Conservation (phyloP, 305 asterid species). For the Plantago coronopus region DNA sequence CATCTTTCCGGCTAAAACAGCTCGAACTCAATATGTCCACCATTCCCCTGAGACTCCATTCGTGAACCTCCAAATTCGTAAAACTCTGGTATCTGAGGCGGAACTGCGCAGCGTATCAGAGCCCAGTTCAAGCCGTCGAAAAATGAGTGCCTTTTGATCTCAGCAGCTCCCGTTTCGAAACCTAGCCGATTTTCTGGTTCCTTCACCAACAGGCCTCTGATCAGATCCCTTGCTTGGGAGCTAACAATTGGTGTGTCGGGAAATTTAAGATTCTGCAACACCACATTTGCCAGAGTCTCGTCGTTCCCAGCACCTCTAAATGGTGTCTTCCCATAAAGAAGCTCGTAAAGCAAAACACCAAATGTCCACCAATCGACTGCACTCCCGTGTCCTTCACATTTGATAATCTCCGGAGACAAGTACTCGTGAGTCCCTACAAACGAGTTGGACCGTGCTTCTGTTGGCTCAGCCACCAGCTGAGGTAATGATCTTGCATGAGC, state of each 20-base stretch:
- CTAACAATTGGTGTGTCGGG: slow-evolving; percentile 58
- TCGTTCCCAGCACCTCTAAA: slow-evolving; percentile 56
- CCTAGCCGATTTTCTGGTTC: slow-evolving; percentile 62
- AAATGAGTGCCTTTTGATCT: slow-evolving; percentile 68
- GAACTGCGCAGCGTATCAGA: slow-evolving; percentile 52
- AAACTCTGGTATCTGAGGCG: slow-evolving; percentile 50
- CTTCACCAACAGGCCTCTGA: slow-evolving; percentile 53
- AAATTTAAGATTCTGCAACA: slow-evolving; percentile 47
- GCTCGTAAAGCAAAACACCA: slow-evolving; percentile 62
- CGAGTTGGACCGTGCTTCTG: slow-evolving; percentile 67
- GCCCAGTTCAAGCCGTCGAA: slow-evolving; percentile 75
- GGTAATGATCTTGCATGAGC: slow-evolving; percentile 41
- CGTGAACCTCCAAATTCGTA: slow-evolving; percentile 20
- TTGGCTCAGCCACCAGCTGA: slow-evolving; percentile 69
- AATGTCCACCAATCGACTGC: slow-evolving; percentile 85
- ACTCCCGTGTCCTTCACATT: slow-evolving; percentile 70
- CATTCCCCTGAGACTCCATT: slow-evolving; percentile 23
- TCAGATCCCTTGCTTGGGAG: slow-evolving; percentile 55
- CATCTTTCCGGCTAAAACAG: slow-evolving; percentile 30
- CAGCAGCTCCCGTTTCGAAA: slow-evolving; percentile 60
- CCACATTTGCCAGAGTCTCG: slow-evolving; percentile 57
- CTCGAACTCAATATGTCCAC: slow-evolving; percentile 48
- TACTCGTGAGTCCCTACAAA: slow-evolving; percentile 76
- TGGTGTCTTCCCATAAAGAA: slow-evolving; percentile 62
- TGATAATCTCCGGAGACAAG: slow-evolving; percentile 57